Evolutionary conservation across 164 flowering plant species (phyloP).

Genomic region (Paratinospora sagittata): DNA sequence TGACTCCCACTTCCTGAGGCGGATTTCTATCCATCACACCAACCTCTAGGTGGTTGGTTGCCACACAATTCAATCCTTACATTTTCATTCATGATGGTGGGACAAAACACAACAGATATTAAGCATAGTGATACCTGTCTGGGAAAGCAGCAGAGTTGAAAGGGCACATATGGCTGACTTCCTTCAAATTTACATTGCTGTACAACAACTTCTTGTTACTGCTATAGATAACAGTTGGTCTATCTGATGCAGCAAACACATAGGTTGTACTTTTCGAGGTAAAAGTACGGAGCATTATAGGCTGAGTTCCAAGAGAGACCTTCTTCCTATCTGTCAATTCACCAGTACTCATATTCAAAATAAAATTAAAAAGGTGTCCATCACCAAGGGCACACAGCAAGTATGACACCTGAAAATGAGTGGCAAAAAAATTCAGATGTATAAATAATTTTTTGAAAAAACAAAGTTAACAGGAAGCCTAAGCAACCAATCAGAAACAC

Average conservation of each 20-base stretch:
- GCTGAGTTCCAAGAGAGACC: conserved; percentile 95
- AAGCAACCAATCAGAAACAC: no score
- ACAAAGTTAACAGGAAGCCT: no score
- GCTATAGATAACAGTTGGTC: conserved; percentile 96
- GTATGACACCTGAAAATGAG: conserved; percentile 67
- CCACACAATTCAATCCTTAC: neutral
- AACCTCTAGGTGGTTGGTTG: no score
- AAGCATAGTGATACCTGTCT: conserved; percentile 65
- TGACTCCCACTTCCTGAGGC: no score
- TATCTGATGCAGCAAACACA: conserved; percentile 97
- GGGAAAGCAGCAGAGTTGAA: conserved; percentile 98
- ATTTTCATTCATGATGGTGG: neutral
- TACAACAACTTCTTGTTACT: conserved; percentile 93
- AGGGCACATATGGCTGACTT: conserved; percentile 98
- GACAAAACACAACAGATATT: neutral
- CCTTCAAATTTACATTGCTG: conserved; percentile 94
- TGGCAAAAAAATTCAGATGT: neutral
- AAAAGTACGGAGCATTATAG: conserved; percentile 88
- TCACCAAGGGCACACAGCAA: conserved; percentile 98
- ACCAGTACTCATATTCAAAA: conserved; percentile 59
- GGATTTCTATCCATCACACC: no score
- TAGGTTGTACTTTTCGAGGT: conserved; percentile 88
- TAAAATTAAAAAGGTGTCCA: conserved; percentile 84
- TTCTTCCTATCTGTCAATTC: conserved; percentile 82
- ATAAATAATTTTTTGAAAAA: no score